Percentiles rank a stretch among this genome's conserved stretches.
These are phyloP conservation scores for Tephrocybe sp. DNA, from an alignment of 768 basidiomycete genomes.

Conservation along the genomic window DNA sequence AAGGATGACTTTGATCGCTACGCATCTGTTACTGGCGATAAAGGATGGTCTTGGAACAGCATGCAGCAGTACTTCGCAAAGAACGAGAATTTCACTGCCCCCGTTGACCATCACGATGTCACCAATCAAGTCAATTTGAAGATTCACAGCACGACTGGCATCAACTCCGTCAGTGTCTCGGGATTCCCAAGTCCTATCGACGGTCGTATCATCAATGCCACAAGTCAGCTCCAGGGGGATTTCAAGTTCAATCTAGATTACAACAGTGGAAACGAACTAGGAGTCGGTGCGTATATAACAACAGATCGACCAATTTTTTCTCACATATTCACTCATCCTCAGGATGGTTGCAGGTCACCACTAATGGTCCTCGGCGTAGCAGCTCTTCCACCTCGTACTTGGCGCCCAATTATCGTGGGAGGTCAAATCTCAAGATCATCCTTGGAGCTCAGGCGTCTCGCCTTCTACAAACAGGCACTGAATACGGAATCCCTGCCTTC, in stretches of 20 bases:
- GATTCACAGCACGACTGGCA: constrained; percentile 24
- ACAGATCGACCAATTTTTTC: neutral
- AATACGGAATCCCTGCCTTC: neutral
- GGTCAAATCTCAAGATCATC: constrained; percentile 8
- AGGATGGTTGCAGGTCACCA: constrained; percentile 22
- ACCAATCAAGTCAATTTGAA: constrained; percentile 26
- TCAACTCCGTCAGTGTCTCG: constrained; percentile 21
- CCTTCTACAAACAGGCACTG: constrained; percentile 3
- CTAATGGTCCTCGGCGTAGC: constrained; percentile 18
- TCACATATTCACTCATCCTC: neutral
- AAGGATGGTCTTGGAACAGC: neutral
- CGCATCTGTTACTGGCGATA: neutral
- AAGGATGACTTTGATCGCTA: neutral
- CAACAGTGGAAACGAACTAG: constrained; percentile 19
- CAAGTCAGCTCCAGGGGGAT: constrained; percentile 15
- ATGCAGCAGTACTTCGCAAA: neutral
- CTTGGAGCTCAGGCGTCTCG: constrained; percentile 4
- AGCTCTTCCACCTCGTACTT: constrained; percentile 25
- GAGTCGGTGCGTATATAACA: constrained; percentile 19
- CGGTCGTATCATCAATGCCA: constrained; percentile 22
- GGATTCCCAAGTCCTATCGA: constrained; percentile 22
- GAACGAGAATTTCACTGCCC: constrained; percentile 22
- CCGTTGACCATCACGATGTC: constrained; percentile 25
- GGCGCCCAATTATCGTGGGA: constrained; percentile 1
- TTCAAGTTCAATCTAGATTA: constrained; percentile 17